phyloP scores from a whole-genome alignment of 2,329 filamentous ascomycete genomes.

The Sporothrix variecibatus region DNA sequence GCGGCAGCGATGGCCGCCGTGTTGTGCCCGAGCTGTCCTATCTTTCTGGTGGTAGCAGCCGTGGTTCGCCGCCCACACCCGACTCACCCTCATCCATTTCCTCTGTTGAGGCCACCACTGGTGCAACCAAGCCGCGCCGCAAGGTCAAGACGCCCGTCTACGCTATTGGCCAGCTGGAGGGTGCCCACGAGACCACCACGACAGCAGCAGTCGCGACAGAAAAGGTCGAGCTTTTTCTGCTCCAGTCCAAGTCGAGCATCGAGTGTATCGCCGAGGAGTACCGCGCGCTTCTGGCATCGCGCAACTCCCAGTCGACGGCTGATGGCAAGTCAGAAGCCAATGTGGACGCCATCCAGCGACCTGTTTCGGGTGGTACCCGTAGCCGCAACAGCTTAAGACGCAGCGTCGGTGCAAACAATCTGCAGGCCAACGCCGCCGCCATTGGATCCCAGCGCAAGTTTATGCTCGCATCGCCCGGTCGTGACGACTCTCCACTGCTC shows the following conservation, averaged over 20 bases:
- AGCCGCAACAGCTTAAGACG: not conserved
- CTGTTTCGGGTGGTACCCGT: not conserved
- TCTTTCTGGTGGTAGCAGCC: constrained; percentile 35
- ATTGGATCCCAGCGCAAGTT: constrained; percentile 16
- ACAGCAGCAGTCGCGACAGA: not conserved
- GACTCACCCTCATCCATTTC: constrained; percentile 29
- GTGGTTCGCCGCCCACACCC: constrained; percentile 27
- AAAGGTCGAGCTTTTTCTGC: constrained; percentile 25
- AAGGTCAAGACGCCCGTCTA: constrained; percentile 56
- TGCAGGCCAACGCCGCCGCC: not conserved
- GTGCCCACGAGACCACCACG: constrained; percentile 12
- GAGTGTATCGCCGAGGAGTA: constrained; percentile 56
- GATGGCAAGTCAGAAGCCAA: constrained; percentile 36
- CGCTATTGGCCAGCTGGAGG: constrained; percentile 53
- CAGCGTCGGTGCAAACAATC: constrained; percentile 19
- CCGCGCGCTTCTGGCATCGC: constrained; percentile 47
- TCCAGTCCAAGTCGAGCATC: constrained; percentile 42
- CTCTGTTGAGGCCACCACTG: constrained; percentile 28
- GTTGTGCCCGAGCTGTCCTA: constrained; percentile 42
- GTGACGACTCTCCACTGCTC: not conserved
- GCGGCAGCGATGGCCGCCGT: constrained; percentile 26
- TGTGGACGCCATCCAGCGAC: constrained; percentile 23
- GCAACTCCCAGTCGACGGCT: constrained; percentile 40
- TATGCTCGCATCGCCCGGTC: not conserved
- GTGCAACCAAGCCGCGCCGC: constrained; percentile 41